phyloP scores from a whole-genome alignment of 1,284 basidiomycete species.

The Ceratobasidium sp. region DNA sequence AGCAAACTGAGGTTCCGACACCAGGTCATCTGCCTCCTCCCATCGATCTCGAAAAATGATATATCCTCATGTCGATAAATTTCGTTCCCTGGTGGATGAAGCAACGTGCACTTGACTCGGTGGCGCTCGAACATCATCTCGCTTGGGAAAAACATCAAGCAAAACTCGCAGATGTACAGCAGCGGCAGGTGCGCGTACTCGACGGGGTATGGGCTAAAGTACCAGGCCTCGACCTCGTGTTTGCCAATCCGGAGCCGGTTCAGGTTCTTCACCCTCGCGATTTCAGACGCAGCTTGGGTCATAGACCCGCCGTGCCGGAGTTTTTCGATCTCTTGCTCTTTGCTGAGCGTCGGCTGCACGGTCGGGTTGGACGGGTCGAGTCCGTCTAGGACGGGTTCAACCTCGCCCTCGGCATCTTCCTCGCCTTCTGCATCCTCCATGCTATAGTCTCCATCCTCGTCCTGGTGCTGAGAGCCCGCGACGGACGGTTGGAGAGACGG shows the following conservation, averaged over 20 bases:
- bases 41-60: conserved; percentile 99
- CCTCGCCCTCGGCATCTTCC: conserved; percentile 59
- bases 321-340: conserved; percentile 99
- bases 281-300: conserved; percentile 98
- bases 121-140: conserved; percentile 91
- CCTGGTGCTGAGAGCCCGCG: conserved; percentile 52
- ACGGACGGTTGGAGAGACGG: conserved; percentile 43
- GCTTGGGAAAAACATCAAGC: conserved; percentile 90
- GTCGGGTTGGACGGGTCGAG: conserved; percentile 60
- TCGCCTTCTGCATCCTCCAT: conserved; percentile 52
- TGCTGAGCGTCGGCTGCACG: conserved; percentile 64
- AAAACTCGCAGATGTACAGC: conserved; percentile 99
- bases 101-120: conserved; percentile 88
- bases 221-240: conserved; percentile 98
- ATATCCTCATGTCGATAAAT: conserved; percentile 98
- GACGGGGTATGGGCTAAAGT: conserved; percentile 98
- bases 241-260: conserved; percentile 97
- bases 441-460: conserved; percentile 61
- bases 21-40: conserved; percentile 94
- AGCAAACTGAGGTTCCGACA: conserved; percentile 97
- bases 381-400: conserved; percentile 57
- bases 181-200: conserved; percentile 97
- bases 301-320: conserved; percentile 97
- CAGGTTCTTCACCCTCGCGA: conserved; percentile 98
- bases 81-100: conserved; percentile 99